Base-by-base conservation (phyloP, 768 basidiomycete species). In the Leccinum incarnatum region DNA sequence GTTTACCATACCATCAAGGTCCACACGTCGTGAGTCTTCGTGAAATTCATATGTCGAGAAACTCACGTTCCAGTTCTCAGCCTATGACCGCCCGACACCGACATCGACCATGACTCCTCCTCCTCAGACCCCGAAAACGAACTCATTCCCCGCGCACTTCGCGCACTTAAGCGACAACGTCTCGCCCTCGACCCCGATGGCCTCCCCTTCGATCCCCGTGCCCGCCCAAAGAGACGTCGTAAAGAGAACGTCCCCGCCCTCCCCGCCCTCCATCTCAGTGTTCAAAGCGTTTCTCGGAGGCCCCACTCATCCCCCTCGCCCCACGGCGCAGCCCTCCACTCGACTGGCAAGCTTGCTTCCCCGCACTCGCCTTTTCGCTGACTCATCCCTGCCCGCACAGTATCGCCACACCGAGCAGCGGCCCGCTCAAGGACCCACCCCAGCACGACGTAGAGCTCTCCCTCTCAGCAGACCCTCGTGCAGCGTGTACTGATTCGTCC, bases 81-180 rank as follows among this genome's bases (percentile, higher is more conserved):
- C 27, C 27, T 27, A 27, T 27, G 27, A 23, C 19, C 23, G 5
- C 64, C 15, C 15, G 17, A 68, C 49, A 60, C 56, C n/a, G 67
- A 68, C 46, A 46, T 36, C 49, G 67, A 63, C 32, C 59, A 61
- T 29, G 65, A 69, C 63, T 59, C 61, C 0, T 67, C 62, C 40
- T 66, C 62, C 10, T 58, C 57, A 4, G 68, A 69, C 62, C 61
- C 59, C 27, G 67, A 71, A 32, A 68, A 70, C 65, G 70, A 74
- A 36, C 72, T 72, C 58, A 72, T 72, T 0, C 72, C 72, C 40
- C 71, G 72, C 55, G 72, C 72, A 2, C 72, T 72, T 46, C 73
- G 72, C 46, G 72, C 72, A 0, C 71, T 72, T 65, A 72, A 72
- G 29, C 72, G 72, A 4, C 71, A 66, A 25, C 71, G 72, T 1